Percentiles rank a stretch among this genome's conserved stretches.
phyloP scores from a whole-genome alignment of 2,329 filamentous ascomycete genomes.

The Fusarium dimerum region DNA sequence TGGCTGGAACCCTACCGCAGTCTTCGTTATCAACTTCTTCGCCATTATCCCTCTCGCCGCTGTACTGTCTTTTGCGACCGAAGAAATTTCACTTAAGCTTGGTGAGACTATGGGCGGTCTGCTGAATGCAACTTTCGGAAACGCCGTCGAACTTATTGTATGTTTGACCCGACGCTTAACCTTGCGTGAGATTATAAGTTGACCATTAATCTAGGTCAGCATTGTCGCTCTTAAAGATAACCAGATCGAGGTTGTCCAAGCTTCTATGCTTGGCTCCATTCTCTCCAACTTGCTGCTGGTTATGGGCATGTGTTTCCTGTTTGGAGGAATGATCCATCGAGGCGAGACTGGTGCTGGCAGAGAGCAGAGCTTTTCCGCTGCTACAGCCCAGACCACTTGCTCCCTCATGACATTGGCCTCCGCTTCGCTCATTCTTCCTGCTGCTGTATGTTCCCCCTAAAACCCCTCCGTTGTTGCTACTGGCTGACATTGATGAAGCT shows the following conservation, averaged over 20 bases:
- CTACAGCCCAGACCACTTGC: slow-evolving; percentile 74
- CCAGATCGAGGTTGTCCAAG: slow-evolving; percentile 95
- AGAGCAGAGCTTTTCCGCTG: slow-evolving; percentile 74
- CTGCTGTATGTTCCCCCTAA: slow-evolving; percentile 51
- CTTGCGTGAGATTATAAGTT: slow-evolving; percentile 1
- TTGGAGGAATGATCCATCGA: slow-evolving; percentile 68
- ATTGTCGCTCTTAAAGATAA: slow-evolving; percentile 84
- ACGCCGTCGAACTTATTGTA: slow-evolving; percentile 78
- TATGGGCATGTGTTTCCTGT: slow-evolving; percentile 77
- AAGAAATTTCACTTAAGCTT: slow-evolving; percentile 71
- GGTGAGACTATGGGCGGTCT: slow-evolving; percentile 74
- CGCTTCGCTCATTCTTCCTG: slow-evolving; percentile 77
- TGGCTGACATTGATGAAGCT: slow-evolving; percentile 45
- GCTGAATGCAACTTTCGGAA: slow-evolving; percentile 77
- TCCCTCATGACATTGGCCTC: slow-evolving; percentile 76
- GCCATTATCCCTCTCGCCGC: slow-evolving; percentile 77
- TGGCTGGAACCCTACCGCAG: slow-evolving; percentile 64
- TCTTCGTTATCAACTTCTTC: slow-evolving; percentile 79
- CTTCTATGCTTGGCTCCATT: slow-evolving; percentile 95
- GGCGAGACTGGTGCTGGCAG: slow-evolving; percentile 56
- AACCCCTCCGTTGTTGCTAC: background rate
- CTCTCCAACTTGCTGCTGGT: slow-evolving; percentile 92
- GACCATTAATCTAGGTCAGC: slow-evolving; percentile 65
- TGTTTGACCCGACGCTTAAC: slow-evolving; percentile 23
- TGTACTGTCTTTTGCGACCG: slow-evolving; percentile 74